Percentiles rank a stretch among this genome's conserved stretches.
phyloP scores from a whole-genome alignment of 257 asterid species.

The Catharanthus roseus region DNA sequence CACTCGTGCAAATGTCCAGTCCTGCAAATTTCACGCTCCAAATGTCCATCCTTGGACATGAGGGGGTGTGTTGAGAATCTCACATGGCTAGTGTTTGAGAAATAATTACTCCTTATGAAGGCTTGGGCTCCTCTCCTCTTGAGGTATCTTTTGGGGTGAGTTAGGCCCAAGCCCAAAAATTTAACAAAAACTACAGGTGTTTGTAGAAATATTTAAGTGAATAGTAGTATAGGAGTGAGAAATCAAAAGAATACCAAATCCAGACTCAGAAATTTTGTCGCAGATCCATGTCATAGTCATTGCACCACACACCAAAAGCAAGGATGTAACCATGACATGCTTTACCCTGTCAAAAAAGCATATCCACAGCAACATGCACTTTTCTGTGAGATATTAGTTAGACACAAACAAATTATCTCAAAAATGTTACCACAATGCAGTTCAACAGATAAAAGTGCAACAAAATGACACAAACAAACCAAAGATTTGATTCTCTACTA shows the following conservation, averaged over 20 bases:
- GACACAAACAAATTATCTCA: not conserved
- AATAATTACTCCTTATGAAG: too few species aligned
- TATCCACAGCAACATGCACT: not conserved
- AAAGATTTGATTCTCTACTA: not conserved
- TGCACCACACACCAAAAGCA: constrained; percentile 83
- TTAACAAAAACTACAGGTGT: not conserved
- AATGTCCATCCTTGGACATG: too few species aligned
- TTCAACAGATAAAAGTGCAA: not conserved
- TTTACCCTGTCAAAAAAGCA: constrained; percentile 53
- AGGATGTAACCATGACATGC: constrained; percentile 76
- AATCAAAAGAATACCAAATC: constrained; percentile 58
- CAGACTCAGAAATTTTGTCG: constrained; percentile 87
- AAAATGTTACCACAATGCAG: not conserved
- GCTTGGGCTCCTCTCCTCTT: too few species aligned
- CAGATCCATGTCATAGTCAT: constrained; percentile 94
- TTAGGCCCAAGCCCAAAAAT: too few species aligned
- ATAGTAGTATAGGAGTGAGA: constrained; percentile 3
- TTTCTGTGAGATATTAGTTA: not conserved
- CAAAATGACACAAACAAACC: not conserved
- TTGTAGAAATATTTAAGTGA: constrained; percentile 8
- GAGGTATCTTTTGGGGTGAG: too few species aligned
- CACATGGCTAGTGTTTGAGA: too few species aligned
- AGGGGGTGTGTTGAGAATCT: too few species aligned
- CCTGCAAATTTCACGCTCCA: too few species aligned
- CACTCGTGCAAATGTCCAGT: too few species aligned